Evolutionary conservation across 116 monocot genomes (phyloP), one percentile per base, ranked within the genome.

Genomic region (Iris pallida): DNA sequence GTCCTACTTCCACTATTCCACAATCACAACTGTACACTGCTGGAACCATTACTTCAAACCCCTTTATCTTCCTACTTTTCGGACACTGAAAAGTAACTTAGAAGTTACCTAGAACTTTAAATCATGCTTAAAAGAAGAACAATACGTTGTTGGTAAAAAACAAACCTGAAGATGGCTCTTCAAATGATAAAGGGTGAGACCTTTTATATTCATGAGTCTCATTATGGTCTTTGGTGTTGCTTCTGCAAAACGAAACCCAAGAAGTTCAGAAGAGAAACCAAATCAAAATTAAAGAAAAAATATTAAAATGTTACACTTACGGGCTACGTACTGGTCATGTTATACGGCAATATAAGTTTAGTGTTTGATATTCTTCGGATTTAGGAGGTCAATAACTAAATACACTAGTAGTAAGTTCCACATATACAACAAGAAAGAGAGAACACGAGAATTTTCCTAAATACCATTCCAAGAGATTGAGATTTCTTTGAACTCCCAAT

Each of bases 111-210:
- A 0, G 55, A 56, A 47, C 11, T 55, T 20, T 1, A 56, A 30
- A 3, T 5, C 18, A 14, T 59, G 57, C 11, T 40, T 52, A n/a
- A 63, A 51, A 17, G 12, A 20, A 12, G n/a, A 64, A 4, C 14
- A 48, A 47, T 30, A 1, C 15, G 5, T 16, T 46, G 56, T 42
- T 16, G 45, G 47, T 47, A 46, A 64, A 62, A 79, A 62, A 46
- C 53, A 71, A 42, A 91, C 91, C 91, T 91, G 91, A 78, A 91
- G 88, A 73, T 91, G 91, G 63, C 90, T 93, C 84, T 93, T 93
- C 56, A 93, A 73, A 75, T 93, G 93, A 68, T 90, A 93, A 4
- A 93, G 90, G 4, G 87, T 93, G 41, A 93, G 93, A 16, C 93
- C 93, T 69, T 87, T 93, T 16, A 93, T 82, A 69, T 80, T 90